Conservation (phyloP, 306 rosid genomes). For the Inga leiocalycina region DNA sequence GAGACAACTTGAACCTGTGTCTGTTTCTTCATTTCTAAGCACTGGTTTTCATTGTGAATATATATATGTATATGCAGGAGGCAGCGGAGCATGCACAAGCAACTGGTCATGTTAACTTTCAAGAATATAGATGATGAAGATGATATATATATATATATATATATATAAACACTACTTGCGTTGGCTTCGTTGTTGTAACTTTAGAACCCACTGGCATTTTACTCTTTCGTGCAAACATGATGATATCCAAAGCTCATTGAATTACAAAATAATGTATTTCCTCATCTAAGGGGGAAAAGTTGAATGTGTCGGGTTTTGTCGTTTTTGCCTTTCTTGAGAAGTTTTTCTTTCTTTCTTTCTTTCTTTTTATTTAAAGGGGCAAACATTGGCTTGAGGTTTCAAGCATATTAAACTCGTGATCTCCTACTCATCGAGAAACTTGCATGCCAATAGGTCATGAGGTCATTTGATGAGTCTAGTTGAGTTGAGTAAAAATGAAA, state of each 20-base stretch:
- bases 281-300: background rate
- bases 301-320: background rate
- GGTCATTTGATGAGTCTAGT: background rate
- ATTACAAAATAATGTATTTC: background rate
- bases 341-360: too few species aligned
- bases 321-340: background rate
- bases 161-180: background rate
- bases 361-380: too few species aligned
- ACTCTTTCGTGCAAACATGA: background rate
- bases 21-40: slow-evolving; percentile 14
- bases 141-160: background rate
- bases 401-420: too few species aligned
- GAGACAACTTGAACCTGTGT: background rate
- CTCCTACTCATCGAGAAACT: too few species aligned
- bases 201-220: background rate
- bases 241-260: background rate
- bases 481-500: background rate
- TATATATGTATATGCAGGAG: slow-evolving; percentile 55
- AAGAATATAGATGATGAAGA: slow-evolving; percentile 73
- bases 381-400: too few species aligned
- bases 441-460: too few species aligned
- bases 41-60: slow-evolving; percentile 11
- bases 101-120: slow-evolving; percentile 95
- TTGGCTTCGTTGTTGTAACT: slow-evolving; percentile 14
- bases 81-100: slow-evolving; percentile 89